A percentile compares a stretch with the other conserved stretches of the same genome.
Evolutionary conservation across 1,284 basidiomycete genomes (phyloP).

Genomic region (Microbotryum lychnidis-dioicae): DNA sequence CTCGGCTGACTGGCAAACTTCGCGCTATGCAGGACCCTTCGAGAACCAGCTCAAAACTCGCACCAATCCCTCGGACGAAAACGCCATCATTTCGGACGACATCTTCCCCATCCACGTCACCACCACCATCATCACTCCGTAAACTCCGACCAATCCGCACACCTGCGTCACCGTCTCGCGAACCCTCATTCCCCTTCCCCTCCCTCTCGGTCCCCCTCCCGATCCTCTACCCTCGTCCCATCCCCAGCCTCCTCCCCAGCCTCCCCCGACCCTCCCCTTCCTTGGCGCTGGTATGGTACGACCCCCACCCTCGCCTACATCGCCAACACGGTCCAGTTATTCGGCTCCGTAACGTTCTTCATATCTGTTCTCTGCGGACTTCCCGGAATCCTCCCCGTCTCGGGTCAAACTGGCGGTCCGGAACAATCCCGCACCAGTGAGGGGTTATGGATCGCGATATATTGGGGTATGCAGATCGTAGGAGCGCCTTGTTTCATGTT

Average conservation of each 20-base stretch:
- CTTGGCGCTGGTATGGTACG: conserved; percentile 23
- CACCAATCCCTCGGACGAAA: neutral
- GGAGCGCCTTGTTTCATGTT: conserved; percentile 17
- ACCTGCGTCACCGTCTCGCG: no score
- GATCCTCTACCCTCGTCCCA: no score
- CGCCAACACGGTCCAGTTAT: conserved; percentile 22
- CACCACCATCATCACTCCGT: neutral
- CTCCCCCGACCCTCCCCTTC: neutral
- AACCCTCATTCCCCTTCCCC: neutral
- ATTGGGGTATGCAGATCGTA: conserved; percentile 13
- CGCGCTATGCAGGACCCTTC: no score
- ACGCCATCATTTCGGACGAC: conserved; percentile 4
- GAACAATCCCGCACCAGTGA: conserved; percentile 3
- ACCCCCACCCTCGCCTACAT: conserved; percentile 18
- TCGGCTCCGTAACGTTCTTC: conserved; percentile 21
- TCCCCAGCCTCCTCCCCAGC: neutral
- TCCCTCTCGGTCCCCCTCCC: neutral
- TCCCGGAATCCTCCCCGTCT: conserved; percentile 16
- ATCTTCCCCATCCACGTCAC: neutral
- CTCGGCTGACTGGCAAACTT: no score
- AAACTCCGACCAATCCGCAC: neutral
- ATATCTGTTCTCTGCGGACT: conserved; percentile 19
- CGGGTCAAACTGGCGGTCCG: neutral
- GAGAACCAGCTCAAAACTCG: no score
- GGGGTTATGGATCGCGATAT: conserved; percentile 12